phyloP scores from a whole-genome alignment of 2,329 filamentous ascomycete species.

The Fusarium sarcochroum region DNA sequence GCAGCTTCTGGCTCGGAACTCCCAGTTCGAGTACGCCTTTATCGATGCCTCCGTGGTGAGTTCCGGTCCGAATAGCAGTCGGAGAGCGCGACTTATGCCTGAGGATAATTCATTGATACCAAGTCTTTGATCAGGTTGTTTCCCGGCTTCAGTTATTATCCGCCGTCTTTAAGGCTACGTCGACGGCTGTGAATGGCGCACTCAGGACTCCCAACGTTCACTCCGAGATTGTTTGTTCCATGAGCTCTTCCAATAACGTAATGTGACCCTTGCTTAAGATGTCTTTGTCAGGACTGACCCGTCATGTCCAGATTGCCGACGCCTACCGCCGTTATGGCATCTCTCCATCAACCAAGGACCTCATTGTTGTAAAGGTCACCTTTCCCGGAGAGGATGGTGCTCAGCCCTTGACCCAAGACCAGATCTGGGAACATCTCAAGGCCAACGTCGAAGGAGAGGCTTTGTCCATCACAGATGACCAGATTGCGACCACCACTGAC shows the following conservation, averaged over 20 bases:
- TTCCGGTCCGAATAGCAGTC: slow-evolving; percentile 30
- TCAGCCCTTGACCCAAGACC: slow-evolving; percentile 59
- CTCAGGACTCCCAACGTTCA: slow-evolving; percentile 89
- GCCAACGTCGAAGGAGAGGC: slow-evolving; percentile 73
- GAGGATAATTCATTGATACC: slow-evolving; percentile 22
- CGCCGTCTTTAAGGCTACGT: slow-evolving; percentile 83
- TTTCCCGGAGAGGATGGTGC: slow-evolving; percentile 61
- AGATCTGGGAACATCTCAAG: slow-evolving; percentile 71
- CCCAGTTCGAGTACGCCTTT: slow-evolving; percentile 92
- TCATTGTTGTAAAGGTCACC: slow-evolving; percentile 87
- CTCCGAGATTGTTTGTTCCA: slow-evolving; percentile 85
- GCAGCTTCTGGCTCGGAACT: slow-evolving; percentile 87
- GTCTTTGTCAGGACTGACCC: slow-evolving; percentile 21
- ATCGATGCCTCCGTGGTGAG: slow-evolving; percentile 85
- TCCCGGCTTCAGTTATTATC: slow-evolving; percentile 81
- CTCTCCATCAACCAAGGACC: slow-evolving; percentile 74
- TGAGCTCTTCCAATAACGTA: slow-evolving; percentile 88
- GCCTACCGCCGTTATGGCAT: slow-evolving; percentile 92
- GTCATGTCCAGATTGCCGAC: slow-evolving; percentile 79
- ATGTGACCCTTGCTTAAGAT: slow-evolving; percentile 5
- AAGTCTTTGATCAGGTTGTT: slow-evolving; percentile 66
- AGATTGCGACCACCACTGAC: slow-evolving; percentile 73
- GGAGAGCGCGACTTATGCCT: slow-evolving; percentile 28
- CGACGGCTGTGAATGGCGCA: slow-evolving; percentile 70
- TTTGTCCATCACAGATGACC: slow-evolving; percentile 72